Evolutionary conservation across 495 filamentous ascomycete genomes (phyloP).

Genomic region (Hypoxylon fuscum): DNA sequence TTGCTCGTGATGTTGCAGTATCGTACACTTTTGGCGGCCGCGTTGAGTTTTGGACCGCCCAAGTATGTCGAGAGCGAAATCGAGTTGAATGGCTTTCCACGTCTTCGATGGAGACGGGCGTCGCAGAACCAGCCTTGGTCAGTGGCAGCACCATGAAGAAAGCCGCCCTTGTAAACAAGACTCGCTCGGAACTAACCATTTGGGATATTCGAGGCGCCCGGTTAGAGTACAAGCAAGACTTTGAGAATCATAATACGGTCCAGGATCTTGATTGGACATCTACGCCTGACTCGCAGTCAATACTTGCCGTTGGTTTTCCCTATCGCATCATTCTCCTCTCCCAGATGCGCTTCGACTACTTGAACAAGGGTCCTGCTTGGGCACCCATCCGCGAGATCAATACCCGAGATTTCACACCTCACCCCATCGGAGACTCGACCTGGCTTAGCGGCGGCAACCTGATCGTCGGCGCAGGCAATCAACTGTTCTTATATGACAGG

Average conservation of each 20-base stretch:
- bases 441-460: slow-evolving; percentile 88
- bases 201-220: slow-evolving; percentile 88
- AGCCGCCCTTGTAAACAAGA: slow-evolving; percentile 79
- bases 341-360: slow-evolving; percentile 93
- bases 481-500: slow-evolving; percentile 87
- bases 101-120: slow-evolving; percentile 81
- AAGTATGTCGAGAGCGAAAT: slow-evolving; percentile 64
- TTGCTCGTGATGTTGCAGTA: slow-evolving; percentile 87
- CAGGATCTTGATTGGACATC: slow-evolving; percentile 94
- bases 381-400: slow-evolving; percentile 82
- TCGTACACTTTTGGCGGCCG: slow-evolving; percentile 82
- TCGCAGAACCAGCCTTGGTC: slow-evolving; percentile 76
- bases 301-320: slow-evolving; percentile 90
- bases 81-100: slow-evolving; percentile 85
- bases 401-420: slow-evolving; percentile 83
- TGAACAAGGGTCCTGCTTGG: slow-evolving; percentile 91
- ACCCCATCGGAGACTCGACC: slow-evolving; percentile 90
- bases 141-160: slow-evolving; percentile 90
- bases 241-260: slow-evolving; percentile 76
- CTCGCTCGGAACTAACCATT: slow-evolving; percentile 81
- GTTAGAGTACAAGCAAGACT: slow-evolving; percentile 81
- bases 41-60: slow-evolving; percentile 86
- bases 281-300: slow-evolving; percentile 88
- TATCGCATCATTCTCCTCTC: slow-evolving; percentile 85
- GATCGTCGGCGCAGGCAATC: slow-evolving; percentile 89